phyloP scores from a whole-genome alignment of 441 rosid genomes.

The Jatropha podagrica region DNA sequence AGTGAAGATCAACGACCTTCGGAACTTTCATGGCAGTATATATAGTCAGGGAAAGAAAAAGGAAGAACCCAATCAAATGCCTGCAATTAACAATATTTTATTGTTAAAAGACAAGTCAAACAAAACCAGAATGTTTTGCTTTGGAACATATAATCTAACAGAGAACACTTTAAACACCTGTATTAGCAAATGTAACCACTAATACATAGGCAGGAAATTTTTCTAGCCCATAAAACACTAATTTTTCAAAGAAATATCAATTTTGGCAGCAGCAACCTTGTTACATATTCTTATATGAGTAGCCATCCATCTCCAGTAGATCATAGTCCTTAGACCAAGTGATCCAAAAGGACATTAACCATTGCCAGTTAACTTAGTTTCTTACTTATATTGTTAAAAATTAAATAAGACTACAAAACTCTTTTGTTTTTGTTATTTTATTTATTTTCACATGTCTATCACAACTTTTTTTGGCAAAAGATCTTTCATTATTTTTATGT shows the following conservation, averaged over 20 bases:
- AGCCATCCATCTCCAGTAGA: not conserved
- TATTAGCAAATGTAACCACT: not conserved
- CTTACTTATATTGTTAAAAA: too few relatives aligned
- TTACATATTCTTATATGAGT: not conserved
- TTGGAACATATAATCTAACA: slow-evolving; percentile 1
- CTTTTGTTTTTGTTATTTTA: too few relatives aligned
- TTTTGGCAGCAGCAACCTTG: not conserved
- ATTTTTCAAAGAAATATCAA: not conserved
- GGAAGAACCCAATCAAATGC: slow-evolving; percentile 94
- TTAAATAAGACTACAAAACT: too few relatives aligned
- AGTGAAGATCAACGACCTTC: slow-evolving; percentile 68
- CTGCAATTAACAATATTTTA: slow-evolving; percentile 41
- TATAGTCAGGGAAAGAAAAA: slow-evolving; percentile 82
- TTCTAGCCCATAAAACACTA: not conserved
- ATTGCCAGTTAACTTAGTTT: too few relatives aligned
- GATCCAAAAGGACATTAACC: not conserved
- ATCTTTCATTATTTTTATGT: too few relatives aligned
- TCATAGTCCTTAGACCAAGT: not conserved
- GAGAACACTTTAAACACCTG: not conserved
- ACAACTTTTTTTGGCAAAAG: too few relatives aligned
- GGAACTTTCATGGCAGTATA: slow-evolving; percentile 84
- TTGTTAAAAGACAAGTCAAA: not conserved
- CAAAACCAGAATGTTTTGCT: slow-evolving; percentile 3
- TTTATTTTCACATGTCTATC: too few relatives aligned
- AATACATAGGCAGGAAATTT: not conserved